Evolutionary conservation across 2,329 filamentous ascomycete species (phyloP).

Genomic region (Colletotrichum kahawae): DNA sequence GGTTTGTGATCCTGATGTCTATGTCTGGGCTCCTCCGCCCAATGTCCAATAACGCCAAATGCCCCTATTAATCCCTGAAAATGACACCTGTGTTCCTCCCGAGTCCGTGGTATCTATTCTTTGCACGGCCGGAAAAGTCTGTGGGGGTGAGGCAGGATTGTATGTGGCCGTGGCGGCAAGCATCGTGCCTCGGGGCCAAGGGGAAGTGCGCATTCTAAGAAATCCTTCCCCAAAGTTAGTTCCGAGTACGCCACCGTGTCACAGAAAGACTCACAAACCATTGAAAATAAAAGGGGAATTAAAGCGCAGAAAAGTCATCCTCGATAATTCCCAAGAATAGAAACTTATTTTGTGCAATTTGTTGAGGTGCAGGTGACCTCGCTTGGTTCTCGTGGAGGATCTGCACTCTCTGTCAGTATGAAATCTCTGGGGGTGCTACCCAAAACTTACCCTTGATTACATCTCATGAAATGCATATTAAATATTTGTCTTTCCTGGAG

Average conservation of each 20-base stretch:
- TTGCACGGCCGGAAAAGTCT: background rate
- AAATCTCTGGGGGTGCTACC: background rate
- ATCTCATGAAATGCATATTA: background rate
- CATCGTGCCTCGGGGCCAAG: background rate
- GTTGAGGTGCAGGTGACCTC: background rate
- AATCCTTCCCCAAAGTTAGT: background rate
- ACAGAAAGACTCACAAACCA: background rate
- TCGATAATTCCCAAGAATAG: background rate
- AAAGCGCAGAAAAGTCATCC: background rate
- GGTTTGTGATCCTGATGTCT: background rate
- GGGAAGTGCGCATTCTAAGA: background rate
- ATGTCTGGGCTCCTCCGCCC: background rate
- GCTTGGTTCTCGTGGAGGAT: background rate
- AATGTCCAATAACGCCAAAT: background rate
- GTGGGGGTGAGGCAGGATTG: background rate
- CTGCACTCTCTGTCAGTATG: background rate
- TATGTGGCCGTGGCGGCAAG: background rate
- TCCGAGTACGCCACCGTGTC: background rate
- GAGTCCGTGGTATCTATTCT: background rate
- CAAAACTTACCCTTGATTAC: background rate
- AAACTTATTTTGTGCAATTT: background rate
- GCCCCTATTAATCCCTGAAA: background rate
- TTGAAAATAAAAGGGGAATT: background rate
- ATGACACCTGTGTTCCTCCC: background rate
- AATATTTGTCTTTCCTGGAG: background rate